Percentiles rank a stretch among this genome's conserved stretches.
phyloP scores from a whole-genome alignment of 2,329 filamentous ascomycete species.

The Bisporella sp. region DNA sequence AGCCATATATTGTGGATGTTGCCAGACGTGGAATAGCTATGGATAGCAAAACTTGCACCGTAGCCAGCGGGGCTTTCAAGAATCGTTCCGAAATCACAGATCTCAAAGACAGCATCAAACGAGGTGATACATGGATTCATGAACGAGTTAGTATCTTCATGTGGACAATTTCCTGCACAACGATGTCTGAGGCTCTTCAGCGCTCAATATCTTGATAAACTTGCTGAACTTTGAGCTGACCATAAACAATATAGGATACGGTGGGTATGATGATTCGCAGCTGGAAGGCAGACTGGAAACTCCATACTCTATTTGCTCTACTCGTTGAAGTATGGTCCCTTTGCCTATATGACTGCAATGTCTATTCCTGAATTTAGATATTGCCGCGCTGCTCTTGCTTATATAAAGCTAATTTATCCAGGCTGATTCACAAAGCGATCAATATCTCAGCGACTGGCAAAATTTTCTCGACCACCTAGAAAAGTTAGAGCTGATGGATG shows the following conservation, averaged over 20 bases:
- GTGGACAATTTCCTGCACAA: no score
- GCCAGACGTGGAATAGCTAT: slow-evolving; percentile 73
- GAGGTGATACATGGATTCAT: slow-evolving; percentile 9
- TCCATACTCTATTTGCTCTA: slow-evolving; percentile 62
- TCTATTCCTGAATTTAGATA: background rate
- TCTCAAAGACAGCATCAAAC: background rate
- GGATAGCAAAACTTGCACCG: slow-evolving; percentile 65
- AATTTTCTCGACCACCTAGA: slow-evolving; percentile 47
- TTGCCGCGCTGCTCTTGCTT: background rate
- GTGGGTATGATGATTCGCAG: slow-evolving; percentile 68
- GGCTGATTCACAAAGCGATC: slow-evolving; percentile 9
- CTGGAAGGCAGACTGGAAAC: slow-evolving; percentile 66
- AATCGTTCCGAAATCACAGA: slow-evolving; percentile 55
- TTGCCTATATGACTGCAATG: background rate
- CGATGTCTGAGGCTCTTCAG: no score
- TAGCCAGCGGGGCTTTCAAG: slow-evolving; percentile 58
- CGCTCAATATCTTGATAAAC: no score
- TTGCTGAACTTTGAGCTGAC: no score
- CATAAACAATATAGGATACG: slow-evolving; percentile 34
- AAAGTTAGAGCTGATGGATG: slow-evolving; percentile 49
- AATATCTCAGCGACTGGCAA: slow-evolving; percentile 41
- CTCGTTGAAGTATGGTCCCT: slow-evolving; percentile 50
- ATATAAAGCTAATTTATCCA: background rate
- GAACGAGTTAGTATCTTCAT: slow-evolving; percentile 32
- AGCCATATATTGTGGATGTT: slow-evolving; percentile 48